Conservation (phyloP, 495 filamentous ascomycete species). For the Echria macrotheca region DNA sequence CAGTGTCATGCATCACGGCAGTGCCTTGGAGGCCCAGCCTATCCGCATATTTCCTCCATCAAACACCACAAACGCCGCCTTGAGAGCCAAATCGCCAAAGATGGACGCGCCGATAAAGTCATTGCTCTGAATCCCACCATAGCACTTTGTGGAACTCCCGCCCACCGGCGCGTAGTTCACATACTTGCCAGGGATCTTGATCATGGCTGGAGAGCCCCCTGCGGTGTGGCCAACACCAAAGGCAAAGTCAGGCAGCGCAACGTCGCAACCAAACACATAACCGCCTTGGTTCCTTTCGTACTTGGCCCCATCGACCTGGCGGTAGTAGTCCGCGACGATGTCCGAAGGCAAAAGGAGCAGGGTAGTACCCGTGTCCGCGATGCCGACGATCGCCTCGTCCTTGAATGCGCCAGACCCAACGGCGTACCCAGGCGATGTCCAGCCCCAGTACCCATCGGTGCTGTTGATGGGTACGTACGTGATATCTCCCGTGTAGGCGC, state of each 20-base stretch:
- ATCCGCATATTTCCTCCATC: not conserved
- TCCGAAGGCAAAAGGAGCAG: conserved; percentile 56
- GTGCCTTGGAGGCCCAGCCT: not conserved
- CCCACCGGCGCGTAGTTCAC: conserved; percentile 48
- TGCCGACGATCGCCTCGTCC: conserved; percentile 39
- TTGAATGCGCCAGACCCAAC: conserved; percentile 43
- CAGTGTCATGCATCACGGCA: too few species aligned
- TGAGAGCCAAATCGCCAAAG: conserved; percentile 74
- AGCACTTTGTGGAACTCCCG: conserved; percentile 42
- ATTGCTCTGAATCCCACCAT: conserved; percentile 60
- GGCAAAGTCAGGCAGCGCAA: conserved; percentile 57
- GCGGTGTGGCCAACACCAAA: conserved; percentile 36
- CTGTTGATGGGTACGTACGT: conserved; percentile 55
- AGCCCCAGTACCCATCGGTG: conserved; percentile 65
- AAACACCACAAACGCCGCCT: conserved; percentile 66
- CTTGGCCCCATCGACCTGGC: conserved; percentile 45
- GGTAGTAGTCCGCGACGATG: conserved; percentile 61
- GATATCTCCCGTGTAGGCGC: conserved; percentile 59
- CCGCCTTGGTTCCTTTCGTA: conserved; percentile 51
- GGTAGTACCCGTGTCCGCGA: conserved; percentile 69
- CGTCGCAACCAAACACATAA: conserved; percentile 62
- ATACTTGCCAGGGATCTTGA: conserved; percentile 50
- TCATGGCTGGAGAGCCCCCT: too few species aligned
- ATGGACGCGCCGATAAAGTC: conserved; percentile 61
- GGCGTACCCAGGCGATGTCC: conserved; percentile 57